These are phyloP conservation scores for Diplocarpon mali DNA, from an alignment of 2,329 filamentous ascomycete species.

Conservation along the genomic window DNA sequence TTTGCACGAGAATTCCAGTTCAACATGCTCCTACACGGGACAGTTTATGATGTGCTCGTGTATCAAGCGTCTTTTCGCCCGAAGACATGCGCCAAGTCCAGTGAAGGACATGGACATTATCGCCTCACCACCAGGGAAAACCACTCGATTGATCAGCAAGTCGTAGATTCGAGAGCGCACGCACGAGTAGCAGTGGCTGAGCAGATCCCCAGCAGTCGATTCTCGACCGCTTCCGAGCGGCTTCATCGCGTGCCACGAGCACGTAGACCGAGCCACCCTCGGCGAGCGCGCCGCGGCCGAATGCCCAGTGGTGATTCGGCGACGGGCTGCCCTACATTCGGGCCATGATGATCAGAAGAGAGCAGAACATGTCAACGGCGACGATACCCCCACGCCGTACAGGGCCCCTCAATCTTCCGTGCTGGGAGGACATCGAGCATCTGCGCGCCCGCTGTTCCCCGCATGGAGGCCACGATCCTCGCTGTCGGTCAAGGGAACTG, in stretches of 20 bases:
- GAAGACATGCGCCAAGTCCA: too few relatives aligned
- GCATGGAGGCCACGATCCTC: too few relatives aligned
- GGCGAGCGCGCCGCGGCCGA: too few relatives aligned
- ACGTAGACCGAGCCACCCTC: not conserved
- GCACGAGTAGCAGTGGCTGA: not conserved
- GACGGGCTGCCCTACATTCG: too few relatives aligned
- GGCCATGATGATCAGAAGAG: too few relatives aligned
- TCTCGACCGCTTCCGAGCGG: not conserved
- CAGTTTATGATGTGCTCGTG: too few relatives aligned
- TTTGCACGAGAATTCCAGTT: too few relatives aligned
- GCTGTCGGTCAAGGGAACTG: not conserved
- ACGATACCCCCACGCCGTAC: not conserved
- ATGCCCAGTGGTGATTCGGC: too few relatives aligned
- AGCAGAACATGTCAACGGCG: not conserved
- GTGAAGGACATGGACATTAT: too few relatives aligned
- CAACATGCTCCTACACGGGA: too few relatives aligned
- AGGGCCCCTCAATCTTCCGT: not conserved
- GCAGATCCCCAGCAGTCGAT: not conserved
- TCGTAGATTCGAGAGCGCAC: not conserved
- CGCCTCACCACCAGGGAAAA: too few relatives aligned
- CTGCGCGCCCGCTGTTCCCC: not conserved
- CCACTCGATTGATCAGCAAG: not conserved
- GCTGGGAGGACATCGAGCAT: conserved; percentile 4
- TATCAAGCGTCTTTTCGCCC: too few relatives aligned
- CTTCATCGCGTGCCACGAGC: conserved; percentile 1